A percentile compares a stretch with the other conserved stretches of the same genome.
Conservation (phyloP, 2,329 filamentous ascomycete genomes). For the Curvularia lunata region DNA sequence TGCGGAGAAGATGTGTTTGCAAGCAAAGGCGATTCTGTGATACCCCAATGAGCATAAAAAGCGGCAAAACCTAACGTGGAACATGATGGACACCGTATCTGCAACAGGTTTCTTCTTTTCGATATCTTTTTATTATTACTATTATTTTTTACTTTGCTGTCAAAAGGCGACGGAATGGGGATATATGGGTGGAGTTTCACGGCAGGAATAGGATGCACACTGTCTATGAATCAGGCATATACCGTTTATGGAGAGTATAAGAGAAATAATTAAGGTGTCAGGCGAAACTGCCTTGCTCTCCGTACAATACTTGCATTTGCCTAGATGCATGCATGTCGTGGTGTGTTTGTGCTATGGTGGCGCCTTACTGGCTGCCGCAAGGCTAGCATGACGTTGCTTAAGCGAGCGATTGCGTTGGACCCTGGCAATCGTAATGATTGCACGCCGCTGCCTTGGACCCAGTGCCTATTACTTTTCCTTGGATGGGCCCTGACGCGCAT, state of each 20-base stretch:
- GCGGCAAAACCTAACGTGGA: neutral
- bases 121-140: neutral
- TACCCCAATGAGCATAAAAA: conserved; percentile 9
- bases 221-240: neutral
- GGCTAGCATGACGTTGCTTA: conserved; percentile 9
- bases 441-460: conserved; percentile 21
- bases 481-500: conserved; percentile 24
- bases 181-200: neutral
- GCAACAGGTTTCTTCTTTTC: neutral
- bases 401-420: conserved; percentile 22
- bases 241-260: neutral
- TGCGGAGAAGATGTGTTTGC: neutral
- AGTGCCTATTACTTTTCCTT: conserved; percentile 14
- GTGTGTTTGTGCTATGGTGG: neutral
- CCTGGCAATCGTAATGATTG: conserved; percentile 27
- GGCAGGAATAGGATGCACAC: neutral
- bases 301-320: neutral
- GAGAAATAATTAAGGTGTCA: neutral
- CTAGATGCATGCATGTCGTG: neutral
- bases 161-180: neutral
- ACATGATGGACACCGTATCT: neutral
- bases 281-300: neutral
- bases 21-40: conserved; percentile 8
- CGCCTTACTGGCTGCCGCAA: neutral
- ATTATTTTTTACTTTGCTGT: neutral